These are phyloP conservation scores for Curvularia eragrostidis DNA, from an alignment of 2,329 filamentous ascomycete genomes.

Conservation along the genomic window DNA sequence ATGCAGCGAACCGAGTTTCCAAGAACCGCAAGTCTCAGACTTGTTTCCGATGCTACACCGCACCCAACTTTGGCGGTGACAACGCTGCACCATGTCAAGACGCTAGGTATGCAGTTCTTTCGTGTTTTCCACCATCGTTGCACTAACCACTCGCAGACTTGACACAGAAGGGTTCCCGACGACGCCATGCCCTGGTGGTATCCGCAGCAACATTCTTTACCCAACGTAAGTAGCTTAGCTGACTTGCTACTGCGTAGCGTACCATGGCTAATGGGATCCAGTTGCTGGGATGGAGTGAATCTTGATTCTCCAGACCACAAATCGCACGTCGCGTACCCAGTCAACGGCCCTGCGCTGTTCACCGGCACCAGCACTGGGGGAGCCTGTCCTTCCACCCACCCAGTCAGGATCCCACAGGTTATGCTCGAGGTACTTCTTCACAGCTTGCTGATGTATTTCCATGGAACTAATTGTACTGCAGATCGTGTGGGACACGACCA, in stretches of 20 bases:
- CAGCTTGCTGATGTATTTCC: rapidly evolving
- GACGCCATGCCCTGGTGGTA: slow-evolving; percentile 33
- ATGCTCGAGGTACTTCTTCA: slow-evolving; percentile 49
- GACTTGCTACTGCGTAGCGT: too few species aligned
- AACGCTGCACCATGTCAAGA: slow-evolving; percentile 45
- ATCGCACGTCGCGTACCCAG: slow-evolving; percentile 57
- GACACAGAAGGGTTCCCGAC: slow-evolving; percentile 25
- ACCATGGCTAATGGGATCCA: slow-evolving; percentile 35
- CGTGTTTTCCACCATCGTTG: not conserved
- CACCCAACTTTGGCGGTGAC: slow-evolving; percentile 55
- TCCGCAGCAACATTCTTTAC: slow-evolving; percentile 41
- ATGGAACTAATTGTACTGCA: not conserved
- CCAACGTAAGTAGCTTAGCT: slow-evolving; percentile 23
- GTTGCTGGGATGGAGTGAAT: slow-evolving; percentile 58
- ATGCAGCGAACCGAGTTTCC: slow-evolving; percentile 39
- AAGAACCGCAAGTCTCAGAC: slow-evolving; percentile 42
- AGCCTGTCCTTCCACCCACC: slow-evolving; percentile 52
- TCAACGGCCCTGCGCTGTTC: slow-evolving; percentile 34
- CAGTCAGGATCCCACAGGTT: slow-evolving; percentile 56
- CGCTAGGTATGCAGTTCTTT: slow-evolving; percentile 13
- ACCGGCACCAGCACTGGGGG: slow-evolving; percentile 39
- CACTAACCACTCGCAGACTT: slow-evolving; percentile 6
- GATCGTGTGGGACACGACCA: slow-evolving; percentile 53
- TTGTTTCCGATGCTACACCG: slow-evolving; percentile 56
- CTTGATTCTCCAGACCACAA: slow-evolving; percentile 58